Evolutionary conservation across 2,329 filamentous ascomycete species (phyloP), one percentile per base, ranked within the genome.

Genomic region (Ascochyta fabae): DNA sequence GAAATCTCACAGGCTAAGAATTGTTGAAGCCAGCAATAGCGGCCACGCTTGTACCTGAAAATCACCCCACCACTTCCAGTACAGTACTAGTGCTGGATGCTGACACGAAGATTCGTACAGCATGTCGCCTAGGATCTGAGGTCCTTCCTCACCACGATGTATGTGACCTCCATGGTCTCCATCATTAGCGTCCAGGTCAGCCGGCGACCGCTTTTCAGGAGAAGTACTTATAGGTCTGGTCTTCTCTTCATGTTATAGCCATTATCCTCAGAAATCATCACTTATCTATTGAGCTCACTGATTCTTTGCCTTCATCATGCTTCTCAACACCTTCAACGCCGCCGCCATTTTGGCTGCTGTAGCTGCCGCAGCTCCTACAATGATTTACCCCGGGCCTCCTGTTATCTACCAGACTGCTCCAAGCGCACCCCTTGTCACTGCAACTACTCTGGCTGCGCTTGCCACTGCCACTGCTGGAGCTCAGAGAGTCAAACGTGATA

Each of bases 371-470:
- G 41, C 48, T 4, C 48, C 34, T 5, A 39, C 41, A 6, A 5
- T 40, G 5, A 51, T 34, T 15, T 51, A 51, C 12, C 34, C 41
- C 1, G 41, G 48, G 27, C 48, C 41, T n/a, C 41, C 48, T 24
- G 48, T 51, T 7, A 13, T 51, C 19, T 51, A 51, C 15, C 48
- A 51, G 10, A 40, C 34, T 12, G 48, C 34, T 9, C 35, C 41
- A 2, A 51, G 41, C 29, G 41, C 19, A 6, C 41, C 48, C 16
- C 26, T 51, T 23, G 19, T 51, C n/a, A 51, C 48, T 15, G 26
- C 41, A 16, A 51, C 41, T 2, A 51, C 48, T 33, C 34, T 45
- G 19, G 26, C 34, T 34, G 48, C 24, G 6, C 41, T 34, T 16
- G 41, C 34, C 7, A 16, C 26, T n/a, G 40, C 48, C 4, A 45